Evolutionary conservation across 805 yeast species (phyloP), one percentile per base, ranked within the genome.

Genomic region (Candida insectalens): DNA sequence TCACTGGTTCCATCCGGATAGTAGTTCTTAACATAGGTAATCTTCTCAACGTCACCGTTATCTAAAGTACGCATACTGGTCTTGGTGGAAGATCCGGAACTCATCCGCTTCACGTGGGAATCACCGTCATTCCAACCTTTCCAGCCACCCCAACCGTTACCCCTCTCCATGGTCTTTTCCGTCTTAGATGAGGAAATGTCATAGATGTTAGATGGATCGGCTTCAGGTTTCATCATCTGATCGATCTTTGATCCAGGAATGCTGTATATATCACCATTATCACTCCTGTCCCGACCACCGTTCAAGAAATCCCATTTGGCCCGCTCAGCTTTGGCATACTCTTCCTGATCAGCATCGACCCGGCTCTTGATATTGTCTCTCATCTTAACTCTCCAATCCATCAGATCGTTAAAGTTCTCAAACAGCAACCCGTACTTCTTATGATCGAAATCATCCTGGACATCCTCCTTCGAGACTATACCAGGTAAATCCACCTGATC

Each of bases 371-470:
- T 46, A n/a, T 63, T 46, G 35, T 63, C 61, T 33, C 57, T 63
- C 73, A 75, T 74, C 27, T 63, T 59, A n/a, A 65, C 53, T 45
- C 67, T 71, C 88, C 92, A 85, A 36, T 69, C 70, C 50, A 87
- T 55, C 40, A 68, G 74, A 23, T 73, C 80, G 19, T 74, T 74
- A 51, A 71, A 78, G 34, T 72, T 78, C 17, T 63, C 63, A 61
- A 84, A 87, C 54, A 69, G 83, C 6, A 65, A 36, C 1, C 85
- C 87, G 37, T 63, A 54, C 23, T 62, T 60, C 30, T 77, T 72
- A 12, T 55, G 49, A 2, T 38, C 40, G 30, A 62, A 61, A 19
- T 55, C 50, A 15, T 35, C 36, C 40, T 67, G 65, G 19, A 79
- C 72, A 44, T 77, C 83, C 45, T 80, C 85, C 43, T 65, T 72